phyloP scores from a whole-genome alignment of 208 protist genomes.

The Crithidia expoeki region DNA sequence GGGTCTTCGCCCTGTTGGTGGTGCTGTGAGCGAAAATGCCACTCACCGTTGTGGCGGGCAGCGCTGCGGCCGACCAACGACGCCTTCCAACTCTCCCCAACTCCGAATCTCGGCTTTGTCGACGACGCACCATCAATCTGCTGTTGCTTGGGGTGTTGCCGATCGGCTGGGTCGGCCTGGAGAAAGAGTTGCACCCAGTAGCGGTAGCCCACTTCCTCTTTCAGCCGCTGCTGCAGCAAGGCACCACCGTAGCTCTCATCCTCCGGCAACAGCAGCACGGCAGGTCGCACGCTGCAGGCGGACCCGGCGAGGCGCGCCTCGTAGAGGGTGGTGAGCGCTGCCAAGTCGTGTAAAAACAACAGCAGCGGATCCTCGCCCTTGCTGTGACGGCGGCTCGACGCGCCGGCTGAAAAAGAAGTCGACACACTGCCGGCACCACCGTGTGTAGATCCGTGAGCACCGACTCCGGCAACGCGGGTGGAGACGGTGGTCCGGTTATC shows the following conservation, averaged over 20 bases:
- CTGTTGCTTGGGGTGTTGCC: background rate
- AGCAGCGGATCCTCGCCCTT: slow-evolving; percentile 48
- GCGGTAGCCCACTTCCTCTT: slow-evolving; percentile 41
- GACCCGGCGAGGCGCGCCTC: slow-evolving; percentile 39
- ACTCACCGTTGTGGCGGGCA: background rate
- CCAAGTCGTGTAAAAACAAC: slow-evolving; percentile 64
- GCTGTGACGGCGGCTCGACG: slow-evolving; percentile 29
- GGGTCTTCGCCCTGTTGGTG: slow-evolving; percentile 22
- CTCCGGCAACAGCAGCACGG: slow-evolving; percentile 74
- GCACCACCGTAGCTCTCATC: slow-evolving; percentile 65
- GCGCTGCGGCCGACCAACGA: slow-evolving; percentile 3
- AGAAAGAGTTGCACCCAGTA: slow-evolving; percentile 67
- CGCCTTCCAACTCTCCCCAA: slow-evolving; percentile 6
- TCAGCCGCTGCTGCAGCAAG: slow-evolving; percentile 51
- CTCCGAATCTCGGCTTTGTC: background rate
- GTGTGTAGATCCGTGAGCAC: background rate
- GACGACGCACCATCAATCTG: background rate
- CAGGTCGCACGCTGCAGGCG: slow-evolving; percentile 31
- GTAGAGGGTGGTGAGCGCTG: slow-evolving; percentile 45
- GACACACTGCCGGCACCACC: background rate
- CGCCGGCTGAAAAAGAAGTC: background rate
- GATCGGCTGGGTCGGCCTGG: background rate
- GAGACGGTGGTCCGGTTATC: slow-evolving; percentile 39
- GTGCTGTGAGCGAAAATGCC: background rate
- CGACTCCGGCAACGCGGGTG: slow-evolving; percentile 3